These are phyloP conservation scores for Toxicodendron radicans DNA, from an alignment of 345 rosid genomes.

Conservation along the genomic window DNA sequence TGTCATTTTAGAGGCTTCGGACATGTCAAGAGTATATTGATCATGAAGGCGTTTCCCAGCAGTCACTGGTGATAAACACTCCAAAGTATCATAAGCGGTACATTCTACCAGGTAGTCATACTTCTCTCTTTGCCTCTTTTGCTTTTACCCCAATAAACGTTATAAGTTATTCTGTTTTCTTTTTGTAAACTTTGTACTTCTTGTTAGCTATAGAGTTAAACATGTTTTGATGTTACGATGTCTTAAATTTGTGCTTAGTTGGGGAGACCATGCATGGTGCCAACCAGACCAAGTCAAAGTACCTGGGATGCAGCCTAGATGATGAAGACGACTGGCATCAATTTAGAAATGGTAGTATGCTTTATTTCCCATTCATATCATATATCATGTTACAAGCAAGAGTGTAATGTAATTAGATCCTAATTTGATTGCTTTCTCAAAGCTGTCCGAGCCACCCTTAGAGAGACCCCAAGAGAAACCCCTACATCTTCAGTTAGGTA, in stretches of 20 bases:
- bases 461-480: conserved; percentile 46
- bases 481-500: conserved; percentile 59
- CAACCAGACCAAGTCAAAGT: conserved; percentile 52
- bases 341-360: conserved; percentile 56
- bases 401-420: conserved; percentile 15
- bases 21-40: conserved; percentile 87
- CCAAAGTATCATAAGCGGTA: conserved; percentile 89
- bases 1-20: conserved; percentile 62
- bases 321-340: conserved; percentile 78
- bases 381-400: background rate
- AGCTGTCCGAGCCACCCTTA: conserved; percentile 82
- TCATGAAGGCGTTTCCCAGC: conserved; percentile 82
- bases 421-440: conserved; percentile 21
- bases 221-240: conserved; percentile 7
- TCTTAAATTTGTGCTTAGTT: conserved; percentile 41
- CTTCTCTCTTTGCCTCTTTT: conserved; percentile 2
- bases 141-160: background rate
- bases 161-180: background rate
- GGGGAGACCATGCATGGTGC: conserved; percentile 77
- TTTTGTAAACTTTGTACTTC: background rate
- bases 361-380: conserved; percentile 9
- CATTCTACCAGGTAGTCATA: conserved; percentile 69
- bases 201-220: background rate
- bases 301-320: conserved; percentile 59
- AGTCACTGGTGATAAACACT: conserved; percentile 71